phyloP scores from a whole-genome alignment of 2,329 filamentous ascomycete species.

The Epicoccum nigrum region DNA sequence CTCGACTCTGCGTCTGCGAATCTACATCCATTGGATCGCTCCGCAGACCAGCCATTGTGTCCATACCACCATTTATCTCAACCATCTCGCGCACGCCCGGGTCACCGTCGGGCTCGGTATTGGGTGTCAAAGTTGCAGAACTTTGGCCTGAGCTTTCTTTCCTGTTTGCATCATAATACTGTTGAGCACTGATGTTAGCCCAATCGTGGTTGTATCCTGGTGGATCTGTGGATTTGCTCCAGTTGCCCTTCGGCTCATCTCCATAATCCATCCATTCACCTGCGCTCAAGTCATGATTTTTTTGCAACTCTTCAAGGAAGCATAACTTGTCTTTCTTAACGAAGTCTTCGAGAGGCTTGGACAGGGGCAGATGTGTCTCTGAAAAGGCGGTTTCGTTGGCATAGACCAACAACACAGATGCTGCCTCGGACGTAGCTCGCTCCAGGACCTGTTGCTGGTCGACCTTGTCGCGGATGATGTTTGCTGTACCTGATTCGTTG shows the following conservation, averaged over 20 bases:
- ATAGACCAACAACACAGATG: conserved; percentile 63
- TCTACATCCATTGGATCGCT: conserved; percentile 24
- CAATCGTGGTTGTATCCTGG: conserved; percentile 29
- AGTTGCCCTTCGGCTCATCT: conserved; percentile 22
- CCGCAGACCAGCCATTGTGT: conserved; percentile 22
- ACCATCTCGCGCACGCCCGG: conserved; percentile 32
- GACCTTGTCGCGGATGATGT: conserved; percentile 46
- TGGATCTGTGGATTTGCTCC: conserved; percentile 19
- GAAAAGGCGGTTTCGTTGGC: conserved; percentile 55
- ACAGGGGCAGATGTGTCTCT: conserved; percentile 23
- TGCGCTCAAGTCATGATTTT: conserved; percentile 10
- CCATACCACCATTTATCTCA: conserved; percentile 33
- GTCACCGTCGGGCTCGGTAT: conserved; percentile 37
- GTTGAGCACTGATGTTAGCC: conserved; percentile 26
- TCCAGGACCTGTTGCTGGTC: conserved; percentile 61
- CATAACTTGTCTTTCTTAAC: conserved; percentile 56
- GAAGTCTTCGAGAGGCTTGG: conserved; percentile 48
- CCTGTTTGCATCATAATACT: conserved; percentile 23
- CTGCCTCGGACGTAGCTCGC: conserved; percentile 59
- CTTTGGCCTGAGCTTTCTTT: conserved; percentile 28
- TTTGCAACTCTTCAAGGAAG: conserved; percentile 42
- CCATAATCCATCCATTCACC: conserved; percentile 18
- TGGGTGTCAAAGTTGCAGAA: conserved; percentile 43
- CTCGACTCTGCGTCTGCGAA: conserved; percentile 14
- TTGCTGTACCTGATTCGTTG: conserved; percentile 28